Evolutionary conservation across 257 asterid species (phyloP).

Genomic region (Anisodus tanguticus): DNA sequence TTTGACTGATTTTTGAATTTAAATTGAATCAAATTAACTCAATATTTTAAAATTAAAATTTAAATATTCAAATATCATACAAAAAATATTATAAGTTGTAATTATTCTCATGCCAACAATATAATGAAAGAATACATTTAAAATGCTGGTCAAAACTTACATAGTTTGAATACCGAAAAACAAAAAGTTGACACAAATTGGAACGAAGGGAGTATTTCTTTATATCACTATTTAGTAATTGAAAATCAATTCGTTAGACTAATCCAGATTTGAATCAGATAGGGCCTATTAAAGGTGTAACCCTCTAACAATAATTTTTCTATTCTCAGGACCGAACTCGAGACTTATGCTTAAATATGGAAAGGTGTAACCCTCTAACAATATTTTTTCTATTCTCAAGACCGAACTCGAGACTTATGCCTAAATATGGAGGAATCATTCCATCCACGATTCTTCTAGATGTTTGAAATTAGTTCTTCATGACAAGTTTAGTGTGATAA

Average conservation of each 20-base stretch:
- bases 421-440: neutral
- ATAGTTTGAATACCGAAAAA: neutral
- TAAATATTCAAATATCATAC: neutral
- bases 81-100: neutral
- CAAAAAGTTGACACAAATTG: too few relatives aligned
- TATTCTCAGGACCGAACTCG: neutral
- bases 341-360: neutral
- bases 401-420: neutral
- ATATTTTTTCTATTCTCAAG: neutral
- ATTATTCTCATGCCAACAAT: neutral
- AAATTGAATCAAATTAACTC: neutral
- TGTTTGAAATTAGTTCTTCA: neutral
- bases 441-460: neutral
- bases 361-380: neutral
- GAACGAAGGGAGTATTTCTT: neutral
- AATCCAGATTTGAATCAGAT: neutral
- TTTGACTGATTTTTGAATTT: neutral
- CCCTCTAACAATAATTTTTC: neutral
- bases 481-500: neutral
- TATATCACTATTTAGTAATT: neutral
- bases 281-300: neutral
- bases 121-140: neutral
- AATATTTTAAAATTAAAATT: neutral
- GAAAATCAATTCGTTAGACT: neutral
- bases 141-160: neutral